Percentiles rank a stretch among this genome's conserved stretches.
phyloP scores from a whole-genome alignment of 305 asterid species.

The Plantago coronopus region DNA sequence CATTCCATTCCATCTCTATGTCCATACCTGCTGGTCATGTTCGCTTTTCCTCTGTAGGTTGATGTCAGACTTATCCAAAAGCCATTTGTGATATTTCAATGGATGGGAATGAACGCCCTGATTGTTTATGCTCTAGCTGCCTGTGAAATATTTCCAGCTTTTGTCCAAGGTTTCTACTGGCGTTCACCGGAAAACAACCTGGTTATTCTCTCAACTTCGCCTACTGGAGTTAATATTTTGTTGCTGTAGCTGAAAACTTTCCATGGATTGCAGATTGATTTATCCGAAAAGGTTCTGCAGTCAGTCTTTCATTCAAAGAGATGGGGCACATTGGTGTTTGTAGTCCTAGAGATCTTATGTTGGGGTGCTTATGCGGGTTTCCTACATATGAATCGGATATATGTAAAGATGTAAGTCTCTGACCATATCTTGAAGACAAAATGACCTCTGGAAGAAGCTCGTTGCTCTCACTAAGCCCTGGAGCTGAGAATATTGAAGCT shows the following conservation, averaged over 20 bases:
- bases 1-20: too few species aligned
- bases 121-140: conserved; percentile 53
- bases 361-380: conserved; percentile 8
- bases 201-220: background rate
- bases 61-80: conserved; percentile 50
- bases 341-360: conserved; percentile 4
- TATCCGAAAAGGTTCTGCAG: background rate
- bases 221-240: background rate
- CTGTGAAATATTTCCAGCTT: conserved; percentile 58
- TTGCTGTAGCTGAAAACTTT: background rate
- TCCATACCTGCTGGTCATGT: too few species aligned
- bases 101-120: conserved; percentile 68
- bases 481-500: too few species aligned
- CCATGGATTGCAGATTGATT: background rate
- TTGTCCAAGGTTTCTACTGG: conserved; percentile 71
- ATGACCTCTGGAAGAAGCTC: too few species aligned
- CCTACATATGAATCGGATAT: background rate
- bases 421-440: too few species aligned
- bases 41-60: conserved; percentile 31
- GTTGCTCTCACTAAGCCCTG: too few species aligned
- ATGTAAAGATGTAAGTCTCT: background rate
- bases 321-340: conserved; percentile 6
- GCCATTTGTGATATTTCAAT: conserved; percentile 38
- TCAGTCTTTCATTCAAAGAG: background rate
- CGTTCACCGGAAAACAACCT: conserved; percentile 42